Base-by-base conservation (phyloP, 129 eudicot species). In the Logfia minima region DNA sequence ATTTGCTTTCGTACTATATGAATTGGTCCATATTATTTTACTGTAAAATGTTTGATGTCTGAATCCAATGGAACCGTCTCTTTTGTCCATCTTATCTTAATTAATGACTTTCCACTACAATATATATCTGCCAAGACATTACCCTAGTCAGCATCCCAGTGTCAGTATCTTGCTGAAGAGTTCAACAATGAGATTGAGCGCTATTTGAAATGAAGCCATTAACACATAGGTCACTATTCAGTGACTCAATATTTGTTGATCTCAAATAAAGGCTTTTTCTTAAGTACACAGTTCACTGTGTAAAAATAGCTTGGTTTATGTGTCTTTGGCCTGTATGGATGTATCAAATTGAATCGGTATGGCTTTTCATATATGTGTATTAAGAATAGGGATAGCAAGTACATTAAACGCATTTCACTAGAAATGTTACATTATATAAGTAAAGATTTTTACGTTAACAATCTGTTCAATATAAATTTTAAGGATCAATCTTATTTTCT, bases 131-230 rank as follows among this genome's bases (percentile, higher is more conserved):
- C 41, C 21, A 34, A 21, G 64, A 74, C 58, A 51, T n/a, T 60
- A 34, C 37, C 37, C 37, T 34, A 14, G 13, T 18, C 24, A 39
- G 16, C 60, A 22, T 6, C 35, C 6, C 0, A 35, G 10, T 59
- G 24, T 23, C 24, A 21, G 53, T 60, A 74, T 37, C 56, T 74
- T 74, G 77, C 39, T 59, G 56, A 59, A 58, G 77, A 60, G 64
- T 73, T 73, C 8, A 35, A 18, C 14, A 34, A 22, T 53, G 67
- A 35, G 48, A 34, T 59, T 13, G 55, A 58, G 16, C 14, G 5
- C 24, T 74, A 37, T 16, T 3, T 39, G 68, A 73, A 59, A 13
- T 8, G 16, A n/a, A 31, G 18, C 70, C 70, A 22, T 60, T 26
- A 18, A 8, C 19, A 8, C 19, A n/a, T 67, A 39, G 14, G 3